These are phyloP conservation scores for Peronospora farinosa DNA, from an alignment of 352 stramenopile species.

Conservation along the genomic window DNA sequence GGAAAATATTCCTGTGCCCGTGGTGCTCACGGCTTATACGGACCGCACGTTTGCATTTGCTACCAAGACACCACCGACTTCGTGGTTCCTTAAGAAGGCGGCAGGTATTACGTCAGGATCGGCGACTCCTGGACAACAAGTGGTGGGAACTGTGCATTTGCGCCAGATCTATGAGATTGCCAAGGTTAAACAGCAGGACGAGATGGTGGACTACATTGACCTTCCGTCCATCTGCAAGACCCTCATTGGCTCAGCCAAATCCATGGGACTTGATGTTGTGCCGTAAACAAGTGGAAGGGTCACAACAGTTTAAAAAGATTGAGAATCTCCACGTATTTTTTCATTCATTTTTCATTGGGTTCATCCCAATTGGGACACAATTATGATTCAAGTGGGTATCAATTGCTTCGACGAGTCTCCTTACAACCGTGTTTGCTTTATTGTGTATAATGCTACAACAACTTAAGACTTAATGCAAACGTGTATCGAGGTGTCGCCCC, in stretches of 20 bases:
- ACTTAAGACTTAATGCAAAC: constrained; percentile 16
- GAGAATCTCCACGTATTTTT: constrained; percentile 16
- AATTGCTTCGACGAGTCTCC: too few species aligned
- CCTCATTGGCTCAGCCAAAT: constrained; percentile 89
- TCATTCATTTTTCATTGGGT: background rate
- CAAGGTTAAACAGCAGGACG: constrained; percentile 94
- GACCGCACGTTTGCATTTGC: constrained; percentile 96
- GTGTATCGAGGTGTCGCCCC: constrained; percentile 4
- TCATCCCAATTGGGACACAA: too few species aligned
- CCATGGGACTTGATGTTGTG: constrained; percentile 88
- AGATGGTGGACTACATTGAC: constrained; percentile 90
- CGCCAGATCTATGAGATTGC: constrained; percentile 98
- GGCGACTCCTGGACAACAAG: constrained; percentile 60
- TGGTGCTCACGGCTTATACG: constrained; percentile 89
- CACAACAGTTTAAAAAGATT: constrained; percentile 16
- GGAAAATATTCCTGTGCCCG: constrained; percentile 89
- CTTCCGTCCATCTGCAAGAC: constrained; percentile 89
- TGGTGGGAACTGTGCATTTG: constrained; percentile 83
- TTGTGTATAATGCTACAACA: constrained; percentile 12
- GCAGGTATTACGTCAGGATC: constrained; percentile 82
- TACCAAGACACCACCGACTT: constrained; percentile 92
- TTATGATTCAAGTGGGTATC: too few species aligned
- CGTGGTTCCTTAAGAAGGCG: constrained; percentile 91
- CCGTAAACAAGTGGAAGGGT: constrained; percentile 25
- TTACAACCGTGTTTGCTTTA: too few species aligned